A percentile compares a stretch with the other conserved stretches of the same genome.
Evolutionary conservation across 164 flowering plant species (phyloP).

Genomic region (Paratinospora sagittata): DNA sequence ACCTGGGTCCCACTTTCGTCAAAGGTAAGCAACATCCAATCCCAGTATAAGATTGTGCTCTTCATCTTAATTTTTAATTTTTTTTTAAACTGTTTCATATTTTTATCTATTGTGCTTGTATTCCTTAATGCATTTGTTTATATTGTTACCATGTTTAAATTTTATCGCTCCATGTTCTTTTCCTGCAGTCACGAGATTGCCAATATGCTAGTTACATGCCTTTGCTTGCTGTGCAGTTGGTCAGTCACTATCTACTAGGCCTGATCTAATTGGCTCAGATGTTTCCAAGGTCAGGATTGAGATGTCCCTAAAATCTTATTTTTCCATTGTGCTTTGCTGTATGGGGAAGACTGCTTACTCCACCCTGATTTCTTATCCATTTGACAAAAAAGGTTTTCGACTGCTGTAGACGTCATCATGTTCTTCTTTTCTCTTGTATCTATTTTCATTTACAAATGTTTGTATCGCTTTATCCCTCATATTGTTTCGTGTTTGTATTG

Average conservation of each 20-base stretch:
- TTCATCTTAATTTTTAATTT: neutral
- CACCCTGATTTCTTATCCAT: neutral
- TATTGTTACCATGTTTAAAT: slow-evolving; percentile 11
- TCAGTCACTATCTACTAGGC: slow-evolving; percentile 97
- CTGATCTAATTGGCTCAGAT: slow-evolving; percentile 90
- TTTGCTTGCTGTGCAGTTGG: slow-evolving; percentile 87
- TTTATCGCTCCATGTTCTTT: slow-evolving; percentile 18
- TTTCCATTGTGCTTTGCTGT: neutral
- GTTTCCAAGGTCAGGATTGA: slow-evolving; percentile 61
- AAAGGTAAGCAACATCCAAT: slow-evolving; percentile 55
- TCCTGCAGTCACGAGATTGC: slow-evolving; percentile 36
- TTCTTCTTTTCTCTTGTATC: neutral
- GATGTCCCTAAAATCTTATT: neutral
- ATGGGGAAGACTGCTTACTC: neutral
- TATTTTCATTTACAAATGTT: neutral
- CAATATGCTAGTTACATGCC: slow-evolving; percentile 37
- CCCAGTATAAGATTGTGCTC: slow-evolving; percentile 9
- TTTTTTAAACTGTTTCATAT: neutral
- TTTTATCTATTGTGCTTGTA: neutral
- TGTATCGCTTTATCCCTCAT: neutral
- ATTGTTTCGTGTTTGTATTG: neutral
- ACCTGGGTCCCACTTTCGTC: slow-evolving; percentile 89
- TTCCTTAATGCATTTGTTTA: neutral
- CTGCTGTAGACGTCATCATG: neutral
- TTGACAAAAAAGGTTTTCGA: neutral